Conservation (phyloP, 1,284 basidiomycete genomes). For the Salmacisia buchloeana region DNA sequence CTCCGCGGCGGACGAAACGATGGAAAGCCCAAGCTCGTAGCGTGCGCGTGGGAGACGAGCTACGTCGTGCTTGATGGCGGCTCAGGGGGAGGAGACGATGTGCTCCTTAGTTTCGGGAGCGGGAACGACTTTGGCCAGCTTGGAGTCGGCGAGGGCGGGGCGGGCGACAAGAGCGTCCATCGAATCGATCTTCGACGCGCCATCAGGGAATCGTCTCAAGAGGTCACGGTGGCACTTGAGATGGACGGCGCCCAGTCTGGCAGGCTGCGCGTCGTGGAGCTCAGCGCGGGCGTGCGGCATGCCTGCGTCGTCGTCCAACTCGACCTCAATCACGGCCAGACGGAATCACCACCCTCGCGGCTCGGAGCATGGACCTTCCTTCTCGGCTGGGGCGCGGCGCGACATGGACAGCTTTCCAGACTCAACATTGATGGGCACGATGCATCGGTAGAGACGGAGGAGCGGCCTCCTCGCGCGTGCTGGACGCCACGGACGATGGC, state of each 20-base stretch:
- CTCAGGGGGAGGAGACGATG: neutral
- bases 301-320: neutral
- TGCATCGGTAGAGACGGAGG: too few species aligned
- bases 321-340: too few species aligned
- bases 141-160: neutral
- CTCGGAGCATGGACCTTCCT: neutral
- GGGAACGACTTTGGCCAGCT: slow-evolving; percentile 14
- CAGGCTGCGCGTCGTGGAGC: neutral
- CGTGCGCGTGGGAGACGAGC: neutral
- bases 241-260: neutral
- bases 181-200: neutral
- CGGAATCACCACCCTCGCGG: too few species aligned
- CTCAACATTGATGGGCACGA: too few species aligned
- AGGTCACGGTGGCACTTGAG: neutral
- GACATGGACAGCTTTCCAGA: slow-evolving; percentile 19
- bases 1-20: too few species aligned
- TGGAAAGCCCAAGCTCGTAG: too few species aligned
- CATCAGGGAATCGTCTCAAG: neutral
- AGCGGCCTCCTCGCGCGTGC: too few species aligned
- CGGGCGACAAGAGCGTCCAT: neutral
- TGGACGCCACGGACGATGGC: neutral
- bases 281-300: slow-evolving; percentile 1
- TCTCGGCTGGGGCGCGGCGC: slow-evolving; percentile 15
- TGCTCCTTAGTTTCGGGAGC: neutral
- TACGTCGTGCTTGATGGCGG: neutral